Evolutionary conservation across 768 basidiomycete species (phyloP).

Genomic region (Pulveroboletus ravenelii): DNA sequence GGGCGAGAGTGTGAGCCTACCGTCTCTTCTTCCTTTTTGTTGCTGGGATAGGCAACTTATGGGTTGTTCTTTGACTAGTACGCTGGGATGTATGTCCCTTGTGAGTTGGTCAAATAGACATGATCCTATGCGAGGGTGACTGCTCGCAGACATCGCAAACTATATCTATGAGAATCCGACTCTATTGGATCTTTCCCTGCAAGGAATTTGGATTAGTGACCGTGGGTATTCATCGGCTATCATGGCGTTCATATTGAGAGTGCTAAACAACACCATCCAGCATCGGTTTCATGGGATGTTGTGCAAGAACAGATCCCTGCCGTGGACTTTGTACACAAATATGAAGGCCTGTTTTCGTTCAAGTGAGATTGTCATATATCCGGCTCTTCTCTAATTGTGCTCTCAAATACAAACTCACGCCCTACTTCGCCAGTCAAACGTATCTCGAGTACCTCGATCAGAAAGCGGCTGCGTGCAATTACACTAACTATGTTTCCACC

Average conservation of each 20-base stretch:
- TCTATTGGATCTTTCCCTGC: conserved; percentile 50
- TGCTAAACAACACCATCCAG: conserved; percentile 27
- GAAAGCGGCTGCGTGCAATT: conserved; percentile 52
- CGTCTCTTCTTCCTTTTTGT: neutral
- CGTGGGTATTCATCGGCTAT: conserved; percentile 40
- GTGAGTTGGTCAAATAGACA: conserved; percentile 31
- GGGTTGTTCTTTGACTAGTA: conserved; percentile 39
- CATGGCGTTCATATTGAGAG: neutral
- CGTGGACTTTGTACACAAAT: conserved; percentile 70
- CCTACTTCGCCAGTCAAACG: conserved; percentile 42
- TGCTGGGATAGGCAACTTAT: neutral
- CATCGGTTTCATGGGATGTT: conserved; percentile 55
- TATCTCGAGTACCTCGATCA: conserved; percentile 57
- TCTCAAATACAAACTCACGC: neutral
- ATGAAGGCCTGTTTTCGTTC: conserved; percentile 63
- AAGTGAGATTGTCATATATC: conserved; percentile 44
- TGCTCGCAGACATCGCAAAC: conserved; percentile 60
- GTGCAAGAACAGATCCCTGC: conserved; percentile 69
- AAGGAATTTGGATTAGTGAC: conserved; percentile 71
- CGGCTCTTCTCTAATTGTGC: neutral
- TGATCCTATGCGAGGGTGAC: neutral
- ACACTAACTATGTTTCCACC: conserved; percentile 55
- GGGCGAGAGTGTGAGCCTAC: conserved; percentile 64
- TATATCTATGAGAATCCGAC: conserved; percentile 60
- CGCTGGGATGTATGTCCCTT: conserved; percentile 54